Base-by-base conservation (phyloP, 192 early-diverging fungal species). In the Oehlia diaphana region DNA sequence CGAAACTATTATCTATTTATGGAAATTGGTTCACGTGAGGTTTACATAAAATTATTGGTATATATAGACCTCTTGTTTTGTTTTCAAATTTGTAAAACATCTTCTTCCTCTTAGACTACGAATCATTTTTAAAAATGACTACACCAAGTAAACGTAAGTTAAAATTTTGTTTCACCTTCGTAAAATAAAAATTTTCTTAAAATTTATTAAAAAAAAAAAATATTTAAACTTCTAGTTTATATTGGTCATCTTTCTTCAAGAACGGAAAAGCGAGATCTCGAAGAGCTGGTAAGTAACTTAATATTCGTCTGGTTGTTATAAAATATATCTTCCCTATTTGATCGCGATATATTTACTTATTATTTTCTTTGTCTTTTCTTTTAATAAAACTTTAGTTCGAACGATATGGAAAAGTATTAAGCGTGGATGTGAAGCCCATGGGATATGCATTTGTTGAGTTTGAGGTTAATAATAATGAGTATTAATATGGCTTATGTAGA, bases 381-480 rank as follows among this genome's bases (percentile, higher is more conserved):
- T 31, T 31, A 63, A 31, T 62, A 58, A 37, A 31, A 28, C n/a
- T 42, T 42, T 74, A 88, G 87, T 88, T 88, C 72, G 86, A 87
- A 78, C 85, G 86, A 39, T 88, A 84, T 69, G 88, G 88, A 13
- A 87, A 85, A 53, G 78, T 89, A 9, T 44, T 86, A 58, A 82
- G 81, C 71, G 86, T 89, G 6, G 87, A 89, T 72, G 70, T 89
- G 44, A 89, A 89, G 76, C 88, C 85, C 16, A 84, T 83, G 50
- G 88, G 88, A 26, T 89, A 86, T 77, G 85, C 86, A 5, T 89
- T 89, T 82, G 87, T 87, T 61, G 88, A 89, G 35, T 87, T 86
- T 70, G 88, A 87, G 83, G 85, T 86, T 81, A 72, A 58, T 23
- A 61, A 65, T 77, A 62, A 47, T 23, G 39, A 65, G 64, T 50